These are phyloP conservation scores for Xylariaceae sp. DNA, from an alignment of 2,329 filamentous ascomycete species.

Conservation along the genomic window DNA sequence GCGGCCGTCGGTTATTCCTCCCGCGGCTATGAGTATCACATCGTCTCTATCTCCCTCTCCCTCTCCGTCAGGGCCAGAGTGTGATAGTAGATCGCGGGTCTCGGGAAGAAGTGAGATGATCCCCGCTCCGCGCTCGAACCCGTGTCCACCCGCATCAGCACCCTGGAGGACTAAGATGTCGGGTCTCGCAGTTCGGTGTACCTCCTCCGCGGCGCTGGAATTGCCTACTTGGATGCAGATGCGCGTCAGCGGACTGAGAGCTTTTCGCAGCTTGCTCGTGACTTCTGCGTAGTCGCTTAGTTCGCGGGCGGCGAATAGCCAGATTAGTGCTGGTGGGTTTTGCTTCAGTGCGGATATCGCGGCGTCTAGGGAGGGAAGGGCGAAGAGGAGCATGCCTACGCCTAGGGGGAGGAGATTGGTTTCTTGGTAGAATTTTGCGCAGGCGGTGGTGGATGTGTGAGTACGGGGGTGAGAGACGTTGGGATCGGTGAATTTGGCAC, in stretches of 20 bases:
- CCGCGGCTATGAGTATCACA: slow-evolving; percentile 43
- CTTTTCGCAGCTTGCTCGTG: slow-evolving; percentile 34
- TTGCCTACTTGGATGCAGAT: slow-evolving; percentile 55
- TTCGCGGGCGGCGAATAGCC: slow-evolving; percentile 8
- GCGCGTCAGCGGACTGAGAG: slow-evolving; percentile 37
- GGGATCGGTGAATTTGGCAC: neutral
- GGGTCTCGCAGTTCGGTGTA: slow-evolving; percentile 36
- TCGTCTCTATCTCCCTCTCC: neutral
- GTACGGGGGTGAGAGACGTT: neutral
- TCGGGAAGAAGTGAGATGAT: slow-evolving; percentile 51
- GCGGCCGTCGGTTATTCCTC: slow-evolving; percentile 52
- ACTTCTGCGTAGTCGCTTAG: slow-evolving; percentile 1
- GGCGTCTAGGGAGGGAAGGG: neutral
- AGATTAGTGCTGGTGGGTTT: slow-evolving; percentile 21
- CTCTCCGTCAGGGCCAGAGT: slow-evolving; percentile 13
- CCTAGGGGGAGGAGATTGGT: neutral
- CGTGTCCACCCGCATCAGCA: slow-evolving; percentile 53
- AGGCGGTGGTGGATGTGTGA: neutral
- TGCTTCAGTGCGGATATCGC: slow-evolving; percentile 27
- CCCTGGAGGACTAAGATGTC: slow-evolving; percentile 54
- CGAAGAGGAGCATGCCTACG: neutral
- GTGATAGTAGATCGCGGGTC: slow-evolving; percentile 38
- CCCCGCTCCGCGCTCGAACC: slow-evolving; percentile 43
- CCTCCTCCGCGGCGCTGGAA: slow-evolving; percentile 44
- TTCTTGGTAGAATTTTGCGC: neutral